Conservation (phyloP, 805 yeast species). For the Yarrowia keelungensis region DNA sequence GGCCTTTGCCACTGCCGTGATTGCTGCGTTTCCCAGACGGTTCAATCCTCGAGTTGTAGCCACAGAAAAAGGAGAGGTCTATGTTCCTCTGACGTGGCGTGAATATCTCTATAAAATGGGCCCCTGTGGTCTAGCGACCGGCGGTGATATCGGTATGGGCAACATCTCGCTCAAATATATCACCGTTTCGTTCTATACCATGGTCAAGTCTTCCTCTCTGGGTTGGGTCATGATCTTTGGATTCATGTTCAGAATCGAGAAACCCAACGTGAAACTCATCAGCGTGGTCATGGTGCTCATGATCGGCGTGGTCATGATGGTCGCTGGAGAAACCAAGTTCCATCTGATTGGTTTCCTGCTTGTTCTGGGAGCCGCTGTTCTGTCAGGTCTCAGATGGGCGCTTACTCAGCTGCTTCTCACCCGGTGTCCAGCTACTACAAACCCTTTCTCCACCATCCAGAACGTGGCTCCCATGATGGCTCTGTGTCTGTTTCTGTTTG, state of each 20-base stretch:
- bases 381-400: constrained; percentile 95
- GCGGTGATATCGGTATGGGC: constrained; percentile 93
- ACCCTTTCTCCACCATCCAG: constrained; percentile 84
- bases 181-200: constrained; percentile 84
- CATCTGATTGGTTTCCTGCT: constrained; percentile 67
- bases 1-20: constrained; percentile 53
- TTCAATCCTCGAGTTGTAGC: constrained; percentile 31
- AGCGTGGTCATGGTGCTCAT: constrained; percentile 81
- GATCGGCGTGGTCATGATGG: constrained; percentile 87
- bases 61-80: constrained; percentile 19
- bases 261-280: constrained; percentile 68
- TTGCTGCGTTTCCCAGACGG: constrained; percentile 14
- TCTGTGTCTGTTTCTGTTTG: constrained; percentile 63
- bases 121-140: constrained; percentile 87
- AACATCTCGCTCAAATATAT: constrained; percentile 82
- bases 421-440: constrained; percentile 55
- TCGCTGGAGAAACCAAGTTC: constrained; percentile 54
- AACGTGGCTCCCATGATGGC: constrained; percentile 88
- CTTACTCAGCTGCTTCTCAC: constrained; percentile 83
- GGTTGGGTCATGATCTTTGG: constrained; percentile 92
- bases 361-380: constrained; percentile 77
- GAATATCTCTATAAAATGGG: constrained; percentile 60
- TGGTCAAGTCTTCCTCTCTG: constrained; percentile 87
- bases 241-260: constrained; percentile 78
- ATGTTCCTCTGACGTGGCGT: constrained; percentile 42